Evolutionary conservation across 495 filamentous ascomycete species (phyloP).

Genomic region (Neurospora sp.): DNA sequence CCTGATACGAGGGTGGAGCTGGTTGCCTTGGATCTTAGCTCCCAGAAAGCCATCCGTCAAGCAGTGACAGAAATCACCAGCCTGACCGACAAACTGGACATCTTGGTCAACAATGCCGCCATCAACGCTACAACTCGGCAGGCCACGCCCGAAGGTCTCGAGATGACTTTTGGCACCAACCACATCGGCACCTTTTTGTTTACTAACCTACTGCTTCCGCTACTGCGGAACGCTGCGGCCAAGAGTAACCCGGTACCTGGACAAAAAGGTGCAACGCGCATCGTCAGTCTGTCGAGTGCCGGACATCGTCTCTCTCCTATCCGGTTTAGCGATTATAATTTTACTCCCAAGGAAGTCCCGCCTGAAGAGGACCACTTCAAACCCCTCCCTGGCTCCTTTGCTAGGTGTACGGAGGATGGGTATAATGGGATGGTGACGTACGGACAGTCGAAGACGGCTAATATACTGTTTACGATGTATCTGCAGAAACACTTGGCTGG

Average conservation of each 20-base stretch:
- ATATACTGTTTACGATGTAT: constrained; percentile 46
- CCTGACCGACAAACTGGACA: constrained; percentile 38
- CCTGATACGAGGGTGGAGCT: constrained; percentile 27
- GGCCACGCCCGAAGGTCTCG: constrained; percentile 37
- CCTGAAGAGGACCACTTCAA: constrained; percentile 27
- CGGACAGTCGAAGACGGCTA: constrained; percentile 50
- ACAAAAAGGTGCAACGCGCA: constrained; percentile 23
- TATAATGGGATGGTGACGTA: constrained; percentile 48
- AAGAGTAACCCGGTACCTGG: constrained; percentile 7
- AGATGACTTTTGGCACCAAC: constrained; percentile 49
- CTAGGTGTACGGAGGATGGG: constrained; percentile 29
- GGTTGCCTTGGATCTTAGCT: constrained; percentile 37
- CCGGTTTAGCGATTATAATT: constrained; percentile 49
- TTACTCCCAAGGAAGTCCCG: constrained; percentile 30
- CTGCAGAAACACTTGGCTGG: constrained; percentile 29
- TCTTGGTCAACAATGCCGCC: constrained; percentile 49
- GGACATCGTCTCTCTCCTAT: constrained; percentile 44
- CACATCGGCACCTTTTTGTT: constrained; percentile 51
- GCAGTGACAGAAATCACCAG: constrained; percentile 31
- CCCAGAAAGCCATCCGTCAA: constrained; percentile 31
- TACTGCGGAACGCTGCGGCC: constrained; percentile 29
- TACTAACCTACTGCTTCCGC: constrained; percentile 43
- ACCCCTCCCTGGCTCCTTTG: constrained; percentile 22
- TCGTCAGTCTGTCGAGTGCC: constrained; percentile 36
- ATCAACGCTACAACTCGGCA: constrained; percentile 23